Evolutionary conservation across 2,329 filamentous ascomycete species (phyloP).

Genomic region (Cordyceps fumosorosea): DNA sequence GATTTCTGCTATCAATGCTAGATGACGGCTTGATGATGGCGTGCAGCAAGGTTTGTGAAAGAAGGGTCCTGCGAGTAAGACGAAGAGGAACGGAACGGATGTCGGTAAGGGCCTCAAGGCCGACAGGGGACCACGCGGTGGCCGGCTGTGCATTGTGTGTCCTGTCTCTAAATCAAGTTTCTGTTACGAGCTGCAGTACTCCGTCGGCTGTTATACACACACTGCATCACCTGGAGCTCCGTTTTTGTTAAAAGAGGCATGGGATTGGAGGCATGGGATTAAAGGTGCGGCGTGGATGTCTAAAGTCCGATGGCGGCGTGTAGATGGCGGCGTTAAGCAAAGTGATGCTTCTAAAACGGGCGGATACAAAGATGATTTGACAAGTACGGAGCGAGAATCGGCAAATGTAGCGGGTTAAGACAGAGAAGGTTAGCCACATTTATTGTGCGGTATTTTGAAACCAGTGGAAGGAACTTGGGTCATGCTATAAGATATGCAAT

Average conservation of each 20-base stretch:
- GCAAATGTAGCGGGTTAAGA: not conserved
- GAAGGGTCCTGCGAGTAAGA: not conserved
- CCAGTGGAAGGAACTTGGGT: too few species aligned
- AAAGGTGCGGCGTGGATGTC: not conserved
- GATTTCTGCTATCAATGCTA: not conserved
- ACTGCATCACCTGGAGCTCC: not conserved
- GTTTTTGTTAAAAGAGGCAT: conserved; percentile 2
- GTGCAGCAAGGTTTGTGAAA: not conserved
- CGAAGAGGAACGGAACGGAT: too few species aligned
- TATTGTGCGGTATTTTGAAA: not conserved
- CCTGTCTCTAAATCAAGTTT: not conserved
- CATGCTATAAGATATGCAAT: too few species aligned
- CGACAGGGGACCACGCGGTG: not conserved
- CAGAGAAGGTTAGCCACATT: not conserved
- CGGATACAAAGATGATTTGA: not conserved
- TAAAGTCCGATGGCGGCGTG: conserved; percentile 4
- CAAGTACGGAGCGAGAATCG: not conserved
- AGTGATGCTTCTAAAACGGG: not conserved
- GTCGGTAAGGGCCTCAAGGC: not conserved
- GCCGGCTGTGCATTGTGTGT: not conserved
- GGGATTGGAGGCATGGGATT: too few species aligned
- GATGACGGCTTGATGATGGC: not conserved
- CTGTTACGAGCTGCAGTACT: not conserved
- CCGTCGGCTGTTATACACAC: not conserved
- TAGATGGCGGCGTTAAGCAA: conserved; percentile 4